Evolutionary conservation across 768 basidiomycete species (phyloP).

Genomic region (Amanita polypyramis): DNA sequence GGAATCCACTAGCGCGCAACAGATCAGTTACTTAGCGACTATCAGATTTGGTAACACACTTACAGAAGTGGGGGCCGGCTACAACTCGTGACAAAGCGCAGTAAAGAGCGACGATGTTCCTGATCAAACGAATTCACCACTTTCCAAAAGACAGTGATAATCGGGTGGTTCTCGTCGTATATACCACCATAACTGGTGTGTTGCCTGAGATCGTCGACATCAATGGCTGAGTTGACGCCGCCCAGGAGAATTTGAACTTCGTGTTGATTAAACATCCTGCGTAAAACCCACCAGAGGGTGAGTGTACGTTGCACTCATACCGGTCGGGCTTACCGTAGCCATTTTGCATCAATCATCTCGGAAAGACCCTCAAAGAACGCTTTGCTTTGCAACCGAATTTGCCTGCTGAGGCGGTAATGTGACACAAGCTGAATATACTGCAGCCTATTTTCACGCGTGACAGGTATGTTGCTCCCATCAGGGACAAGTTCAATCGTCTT

Average conservation of each 20-base stretch:
- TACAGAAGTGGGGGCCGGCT: constrained; percentile 81
- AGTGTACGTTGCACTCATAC: neutral
- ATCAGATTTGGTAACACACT: constrained; percentile 16
- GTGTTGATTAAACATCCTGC: constrained; percentile 94
- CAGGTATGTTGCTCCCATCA: constrained; percentile 71
- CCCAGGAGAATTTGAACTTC: constrained; percentile 90
- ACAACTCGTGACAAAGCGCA: constrained; percentile 91
- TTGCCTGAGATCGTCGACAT: constrained; percentile 66
- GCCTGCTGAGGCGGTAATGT: constrained; percentile 79
- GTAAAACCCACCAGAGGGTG: neutral
- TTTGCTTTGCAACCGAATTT: constrained; percentile 76
- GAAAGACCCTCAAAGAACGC: constrained; percentile 89
- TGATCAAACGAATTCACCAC: constrained; percentile 72
- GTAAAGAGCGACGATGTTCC: constrained; percentile 63
- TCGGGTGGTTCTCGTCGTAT: constrained; percentile 59
- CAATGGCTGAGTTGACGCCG: constrained; percentile 76
- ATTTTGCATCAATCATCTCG: constrained; percentile 86
- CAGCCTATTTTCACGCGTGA: constrained; percentile 83
- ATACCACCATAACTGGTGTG: constrained; percentile 81
- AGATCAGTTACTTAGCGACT: neutral
- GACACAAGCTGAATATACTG: constrained; percentile 86
- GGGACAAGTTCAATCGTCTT: constrained; percentile 70
- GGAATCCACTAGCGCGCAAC: constrained; percentile 51
- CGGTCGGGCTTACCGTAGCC: constrained; percentile 47
- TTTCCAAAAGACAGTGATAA: constrained; percentile 78